These are phyloP conservation scores for Chaetomium tenue DNA, from an alignment of 495 filamentous ascomycete species.

Conservation along the genomic window DNA sequence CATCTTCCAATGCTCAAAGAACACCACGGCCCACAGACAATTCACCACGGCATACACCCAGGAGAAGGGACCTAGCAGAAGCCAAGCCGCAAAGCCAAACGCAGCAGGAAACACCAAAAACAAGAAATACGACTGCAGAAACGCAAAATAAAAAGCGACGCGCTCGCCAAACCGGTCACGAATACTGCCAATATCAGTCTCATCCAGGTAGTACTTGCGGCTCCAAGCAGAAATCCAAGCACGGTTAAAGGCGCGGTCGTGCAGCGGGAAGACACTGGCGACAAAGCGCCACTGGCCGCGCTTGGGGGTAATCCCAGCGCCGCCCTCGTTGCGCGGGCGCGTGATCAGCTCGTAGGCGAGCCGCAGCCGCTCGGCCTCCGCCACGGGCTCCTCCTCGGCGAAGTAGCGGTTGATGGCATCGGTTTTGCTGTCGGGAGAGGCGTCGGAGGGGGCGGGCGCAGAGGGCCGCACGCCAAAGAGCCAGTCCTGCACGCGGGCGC, in stretches of 20 bases:
- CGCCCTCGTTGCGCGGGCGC: constrained; percentile 73
- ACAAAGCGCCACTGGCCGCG: constrained; percentile 76
- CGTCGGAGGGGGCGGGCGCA: constrained; percentile 60
- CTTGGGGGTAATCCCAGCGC: constrained; percentile 77
- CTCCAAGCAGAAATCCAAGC: constrained; percentile 89
- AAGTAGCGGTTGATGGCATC: constrained; percentile 46
- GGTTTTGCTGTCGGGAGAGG: background rate
- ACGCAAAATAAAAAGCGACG: constrained; percentile 96
- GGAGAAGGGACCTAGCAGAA: constrained; percentile 81
- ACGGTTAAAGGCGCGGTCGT: constrained; percentile 84
- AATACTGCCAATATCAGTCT: constrained; percentile 77
- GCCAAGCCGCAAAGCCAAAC: constrained; percentile 78
- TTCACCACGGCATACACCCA: constrained; percentile 78
- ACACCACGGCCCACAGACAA: constrained; percentile 82
- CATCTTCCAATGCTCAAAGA: constrained; percentile 96
- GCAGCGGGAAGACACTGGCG: constrained; percentile 79
- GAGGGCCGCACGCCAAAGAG: constrained; percentile 80
- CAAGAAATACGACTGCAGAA: constrained; percentile 86
- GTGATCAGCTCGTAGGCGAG: constrained; percentile 86
- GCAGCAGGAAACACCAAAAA: constrained; percentile 82
- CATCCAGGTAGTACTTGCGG: constrained; percentile 71
- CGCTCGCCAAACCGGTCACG: constrained; percentile 89
- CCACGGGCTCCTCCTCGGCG: constrained; percentile 66
- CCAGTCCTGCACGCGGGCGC: constrained; percentile 87
- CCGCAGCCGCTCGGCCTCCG: constrained; percentile 83